Conservation (phyloP, 176 grass and related monocot species). For the Aegilops tauschii region DNA sequence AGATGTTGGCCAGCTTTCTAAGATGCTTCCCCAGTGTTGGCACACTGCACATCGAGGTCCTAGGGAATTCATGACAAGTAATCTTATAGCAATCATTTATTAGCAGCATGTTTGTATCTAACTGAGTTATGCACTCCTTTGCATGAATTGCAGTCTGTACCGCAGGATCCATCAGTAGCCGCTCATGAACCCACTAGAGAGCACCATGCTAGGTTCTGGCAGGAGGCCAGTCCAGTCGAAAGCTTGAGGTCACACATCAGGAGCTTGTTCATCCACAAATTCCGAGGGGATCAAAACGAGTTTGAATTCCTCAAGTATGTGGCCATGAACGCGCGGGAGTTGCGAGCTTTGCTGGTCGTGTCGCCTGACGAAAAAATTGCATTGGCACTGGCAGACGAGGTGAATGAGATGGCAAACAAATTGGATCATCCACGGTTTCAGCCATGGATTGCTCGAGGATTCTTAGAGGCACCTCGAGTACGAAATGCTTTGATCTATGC, state of each 20-base stretch:
- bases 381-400: background rate
- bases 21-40: slow-evolving; percentile 31
- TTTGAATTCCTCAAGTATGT: background rate
- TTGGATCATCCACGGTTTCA: background rate
- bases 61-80: background rate
- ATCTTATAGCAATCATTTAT: background rate
- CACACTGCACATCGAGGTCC: slow-evolving; percentile 3
- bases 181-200: background rate
- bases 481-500: background rate
- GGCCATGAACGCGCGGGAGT: background rate
- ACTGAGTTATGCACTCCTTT: background rate
- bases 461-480: background rate
- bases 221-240: background rate
- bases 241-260: slow-evolving; percentile 1
- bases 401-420: background rate
- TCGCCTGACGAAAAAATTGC: background rate
- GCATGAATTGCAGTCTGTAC: slow-evolving; percentile 14
- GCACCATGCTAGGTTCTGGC: background rate
- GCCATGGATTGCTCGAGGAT: background rate
- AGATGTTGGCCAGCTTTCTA: slow-evolving; percentile 14
- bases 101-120: background rate
- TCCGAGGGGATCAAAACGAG: background rate
- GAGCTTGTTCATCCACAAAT: background rate
- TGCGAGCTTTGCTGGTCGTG: background rate
- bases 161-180: background rate